These are phyloP conservation scores for Ascomycota sp. DNA, from an alignment of 2,329 filamentous ascomycete genomes.

Conservation along the genomic window DNA sequence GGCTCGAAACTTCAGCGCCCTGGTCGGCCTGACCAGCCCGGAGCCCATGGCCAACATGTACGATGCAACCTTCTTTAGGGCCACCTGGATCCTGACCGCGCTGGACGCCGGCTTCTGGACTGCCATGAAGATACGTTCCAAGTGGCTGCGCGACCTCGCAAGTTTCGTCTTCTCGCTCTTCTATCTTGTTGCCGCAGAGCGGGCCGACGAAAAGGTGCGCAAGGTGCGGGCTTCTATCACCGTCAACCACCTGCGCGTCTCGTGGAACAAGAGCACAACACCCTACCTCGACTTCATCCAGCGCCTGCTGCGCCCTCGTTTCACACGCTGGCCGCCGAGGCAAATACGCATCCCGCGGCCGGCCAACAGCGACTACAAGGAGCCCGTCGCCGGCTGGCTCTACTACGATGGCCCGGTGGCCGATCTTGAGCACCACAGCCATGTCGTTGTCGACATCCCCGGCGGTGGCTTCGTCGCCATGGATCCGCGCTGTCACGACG, in stretches of 20 bases:
- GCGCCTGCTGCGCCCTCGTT: conserved; percentile 51
- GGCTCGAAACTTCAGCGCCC: conserved; percentile 79
- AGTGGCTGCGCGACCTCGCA: conserved; percentile 63
- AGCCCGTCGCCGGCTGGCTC: conserved; percentile 70
- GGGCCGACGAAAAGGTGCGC: conserved; percentile 88
- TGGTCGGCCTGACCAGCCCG: conserved; percentile 76
- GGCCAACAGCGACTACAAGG: conserved; percentile 56
- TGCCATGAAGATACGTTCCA: conserved; percentile 70
- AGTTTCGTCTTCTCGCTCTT: conserved; percentile 74
- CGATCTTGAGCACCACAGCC: conserved; percentile 54
- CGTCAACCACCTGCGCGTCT: conserved; percentile 74
- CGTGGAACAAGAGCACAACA: conserved; percentile 87
- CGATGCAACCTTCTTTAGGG: conserved; percentile 76
- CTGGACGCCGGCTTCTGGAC: conserved; percentile 97
- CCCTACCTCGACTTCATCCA: conserved; percentile 64
- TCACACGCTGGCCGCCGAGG: conserved; percentile 64
- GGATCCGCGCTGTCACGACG: conserved; percentile 84
- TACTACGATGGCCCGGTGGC: conserved; percentile 82
- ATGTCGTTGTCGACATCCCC: conserved; percentile 72
- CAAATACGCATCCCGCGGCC: conserved; percentile 72
- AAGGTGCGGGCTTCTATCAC: conserved; percentile 75
- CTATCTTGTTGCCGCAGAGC: conserved; percentile 81
- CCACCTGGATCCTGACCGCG: conserved; percentile 90
- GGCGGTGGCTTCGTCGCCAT: conserved; percentile 94
- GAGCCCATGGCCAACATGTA: conserved; percentile 92